Percentiles rank a stretch among this genome's conserved stretches.
Conservation (phyloP, 768 basidiomycete genomes). For the Rhodosporidiobolus sp. region DNA sequence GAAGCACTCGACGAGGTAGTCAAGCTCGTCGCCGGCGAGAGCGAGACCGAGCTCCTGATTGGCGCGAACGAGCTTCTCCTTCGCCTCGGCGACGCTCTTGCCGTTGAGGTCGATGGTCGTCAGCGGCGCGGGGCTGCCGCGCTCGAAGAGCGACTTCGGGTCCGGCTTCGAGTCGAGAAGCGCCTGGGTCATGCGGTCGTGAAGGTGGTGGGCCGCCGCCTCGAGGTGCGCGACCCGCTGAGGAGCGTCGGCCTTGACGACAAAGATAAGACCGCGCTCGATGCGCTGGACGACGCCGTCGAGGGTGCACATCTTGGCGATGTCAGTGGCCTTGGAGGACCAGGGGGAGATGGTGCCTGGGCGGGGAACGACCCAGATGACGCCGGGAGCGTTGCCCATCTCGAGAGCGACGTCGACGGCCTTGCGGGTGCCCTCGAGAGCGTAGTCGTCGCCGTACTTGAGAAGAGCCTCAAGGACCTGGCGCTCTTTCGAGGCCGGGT, state of each 20-base stretch:
- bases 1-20: conserved; percentile 86
- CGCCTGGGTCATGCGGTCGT: conserved; percentile 97
- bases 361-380: conserved; percentile 62
- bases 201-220: conserved; percentile 66
- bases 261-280: conserved; percentile 76
- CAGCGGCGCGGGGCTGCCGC: conserved; percentile 65
- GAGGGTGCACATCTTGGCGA: conserved; percentile 80
- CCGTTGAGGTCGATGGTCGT: conserved; percentile 64
- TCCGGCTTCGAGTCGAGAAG: conserved; percentile 61
- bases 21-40: conserved; percentile 80
- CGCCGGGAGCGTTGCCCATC: conserved; percentile 47
- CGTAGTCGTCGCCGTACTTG: conserved; percentile 75
- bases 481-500: conserved; percentile 47
- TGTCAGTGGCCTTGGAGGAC: conserved; percentile 99
- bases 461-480: conserved; percentile 67
- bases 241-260: conserved; percentile 50
- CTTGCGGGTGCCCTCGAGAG: conserved; percentile 53
- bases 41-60: conserved; percentile 87
- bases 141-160: conserved; percentile 55
- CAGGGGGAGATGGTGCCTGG: conserved; percentile 90
- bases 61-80: conserved; percentile 65
- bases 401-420: conserved; percentile 46
- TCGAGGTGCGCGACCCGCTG: conserved; percentile 57
- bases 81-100: conserved; percentile 53
- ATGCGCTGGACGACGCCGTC: conserved; percentile 68